Evolutionary conservation across 768 basidiomycete species (phyloP).

Genomic region (Hortiboletus campestris): DNA sequence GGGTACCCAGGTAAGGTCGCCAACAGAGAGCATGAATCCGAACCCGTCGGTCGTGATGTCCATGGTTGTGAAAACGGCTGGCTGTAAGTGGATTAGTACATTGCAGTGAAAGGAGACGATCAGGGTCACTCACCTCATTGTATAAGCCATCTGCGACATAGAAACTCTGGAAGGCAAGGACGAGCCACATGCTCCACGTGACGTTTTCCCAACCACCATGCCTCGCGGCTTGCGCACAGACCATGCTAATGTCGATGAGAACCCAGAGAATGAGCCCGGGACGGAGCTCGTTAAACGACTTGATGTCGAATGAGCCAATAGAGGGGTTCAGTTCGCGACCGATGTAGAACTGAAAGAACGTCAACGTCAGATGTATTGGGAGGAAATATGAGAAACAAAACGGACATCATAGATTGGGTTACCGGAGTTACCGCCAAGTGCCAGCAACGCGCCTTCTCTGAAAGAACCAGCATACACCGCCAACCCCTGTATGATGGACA

Average conservation of each 20-base stretch:
- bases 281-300: constrained; percentile 52
- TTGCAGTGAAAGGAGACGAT: background rate
- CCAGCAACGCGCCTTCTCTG: constrained; percentile 66
- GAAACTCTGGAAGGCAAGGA: constrained; percentile 78
- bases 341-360: constrained; percentile 72
- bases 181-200: constrained; percentile 92
- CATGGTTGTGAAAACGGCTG: constrained; percentile 91
- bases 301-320: constrained; percentile 73
- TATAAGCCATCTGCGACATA: constrained; percentile 87
- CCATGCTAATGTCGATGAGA: constrained; percentile 85
- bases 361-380: background rate
- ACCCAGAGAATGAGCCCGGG: constrained; percentile 82
- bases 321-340: constrained; percentile 94
- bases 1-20: constrained; percentile 92
- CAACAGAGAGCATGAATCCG: constrained; percentile 96
- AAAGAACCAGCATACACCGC: constrained; percentile 74
- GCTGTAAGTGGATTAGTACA: constrained; percentile 39
- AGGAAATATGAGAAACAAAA: constrained; percentile 2
- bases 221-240: constrained; percentile 85
- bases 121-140: constrained; percentile 68
- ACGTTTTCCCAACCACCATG: constrained; percentile 59
- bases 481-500: constrained; percentile 73
- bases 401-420: constrained; percentile 88
- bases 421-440: constrained; percentile 90
- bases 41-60: constrained; percentile 98